Percentiles rank a stretch among this genome's conserved stretches.
These are phyloP conservation scores for Aspergillus leporis DNA, from an alignment of 495 filamentous ascomycete species.

Conservation along the genomic window DNA sequence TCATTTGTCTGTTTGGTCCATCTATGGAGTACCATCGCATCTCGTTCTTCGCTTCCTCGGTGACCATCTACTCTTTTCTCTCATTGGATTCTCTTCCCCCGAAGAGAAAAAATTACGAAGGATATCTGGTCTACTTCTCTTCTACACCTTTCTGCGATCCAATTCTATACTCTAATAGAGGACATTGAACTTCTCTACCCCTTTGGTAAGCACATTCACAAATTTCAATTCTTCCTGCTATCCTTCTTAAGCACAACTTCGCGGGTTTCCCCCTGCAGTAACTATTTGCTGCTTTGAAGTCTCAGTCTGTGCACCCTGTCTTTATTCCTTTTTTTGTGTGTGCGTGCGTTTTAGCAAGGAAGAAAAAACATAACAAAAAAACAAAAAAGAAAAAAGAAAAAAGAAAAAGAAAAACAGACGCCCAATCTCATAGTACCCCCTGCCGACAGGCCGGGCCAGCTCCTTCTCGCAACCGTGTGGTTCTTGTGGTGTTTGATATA, in stretches of 20 bases:
- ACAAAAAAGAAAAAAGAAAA: neutral
- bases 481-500: slow-evolving; percentile 19
- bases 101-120: neutral
- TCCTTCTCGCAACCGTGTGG: slow-evolving; percentile 8
- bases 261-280: slow-evolving; percentile 8
- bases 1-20: slow-evolving; percentile 13
- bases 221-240: neutral
- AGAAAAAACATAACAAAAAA: slow-evolving; percentile 7
- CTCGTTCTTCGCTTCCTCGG: neutral
- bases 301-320: neutral
- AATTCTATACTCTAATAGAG: neutral
- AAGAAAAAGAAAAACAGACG: neutral
- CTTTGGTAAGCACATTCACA: neutral
- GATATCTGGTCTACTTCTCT: neutral
- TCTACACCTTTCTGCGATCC: neutral
- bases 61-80: neutral
- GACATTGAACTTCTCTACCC: neutral
- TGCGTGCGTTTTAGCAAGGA: neutral
- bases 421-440: slow-evolving; percentile 10
- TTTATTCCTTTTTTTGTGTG: neutral
- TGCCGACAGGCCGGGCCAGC: slow-evolving; percentile 13
- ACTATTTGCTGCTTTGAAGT: slow-evolving; percentile 5
- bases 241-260: neutral
- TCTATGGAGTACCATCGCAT: neutral
- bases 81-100: neutral